phyloP scores from a whole-genome alignment of 1,284 basidiomycete genomes.

The Earliella scabrosa region DNA sequence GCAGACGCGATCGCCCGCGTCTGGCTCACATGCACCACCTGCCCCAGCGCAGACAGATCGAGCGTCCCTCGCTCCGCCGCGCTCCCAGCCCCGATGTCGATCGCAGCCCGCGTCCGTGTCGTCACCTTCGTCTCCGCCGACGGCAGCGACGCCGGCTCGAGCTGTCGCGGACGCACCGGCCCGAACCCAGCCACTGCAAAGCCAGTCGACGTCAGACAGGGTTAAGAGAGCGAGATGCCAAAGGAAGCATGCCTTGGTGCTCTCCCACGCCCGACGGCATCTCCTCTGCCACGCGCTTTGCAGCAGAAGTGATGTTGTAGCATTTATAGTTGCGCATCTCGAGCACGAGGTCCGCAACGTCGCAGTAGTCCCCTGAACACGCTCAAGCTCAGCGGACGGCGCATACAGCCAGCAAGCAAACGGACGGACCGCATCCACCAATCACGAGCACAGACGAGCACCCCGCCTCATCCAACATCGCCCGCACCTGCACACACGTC shows the following conservation, averaged over 20 bases:
- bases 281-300: slow-evolving; percentile 24
- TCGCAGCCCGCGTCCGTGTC: slow-evolving; percentile 17
- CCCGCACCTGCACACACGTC: slow-evolving; percentile 18
- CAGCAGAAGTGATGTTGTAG: slow-evolving; percentile 23
- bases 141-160: slow-evolving; percentile 10
- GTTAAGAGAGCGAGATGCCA: not conserved
- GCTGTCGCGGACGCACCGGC: not conserved
- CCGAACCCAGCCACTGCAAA: slow-evolving; percentile 15
- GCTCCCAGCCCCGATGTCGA: slow-evolving; percentile 12
- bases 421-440: slow-evolving; percentile 26
- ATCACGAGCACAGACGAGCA: slow-evolving; percentile 31
- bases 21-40: slow-evolving; percentile 28
- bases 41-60: slow-evolving; percentile 21
- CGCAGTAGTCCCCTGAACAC: slow-evolving; percentile 27
- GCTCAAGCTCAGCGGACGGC: not conserved
- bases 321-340: slow-evolving; percentile 30
- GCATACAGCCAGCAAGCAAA: too few species aligned
- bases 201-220: not conserved
- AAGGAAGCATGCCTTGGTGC: slow-evolving; percentile 12
- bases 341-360: slow-evolving; percentile 30
- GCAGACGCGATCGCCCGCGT: slow-evolving; percentile 24
- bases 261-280: slow-evolving; percentile 25
- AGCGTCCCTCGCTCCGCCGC: slow-evolving; percentile 21
- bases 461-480: slow-evolving; percentile 22
- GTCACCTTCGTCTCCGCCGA: slow-evolving; percentile 12